Percentiles rank a stretch among this genome's conserved stretches.
These are phyloP conservation scores for Xylaria sp. DNA, from an alignment of 2,329 filamentous ascomycete species.

Conservation along the genomic window DNA sequence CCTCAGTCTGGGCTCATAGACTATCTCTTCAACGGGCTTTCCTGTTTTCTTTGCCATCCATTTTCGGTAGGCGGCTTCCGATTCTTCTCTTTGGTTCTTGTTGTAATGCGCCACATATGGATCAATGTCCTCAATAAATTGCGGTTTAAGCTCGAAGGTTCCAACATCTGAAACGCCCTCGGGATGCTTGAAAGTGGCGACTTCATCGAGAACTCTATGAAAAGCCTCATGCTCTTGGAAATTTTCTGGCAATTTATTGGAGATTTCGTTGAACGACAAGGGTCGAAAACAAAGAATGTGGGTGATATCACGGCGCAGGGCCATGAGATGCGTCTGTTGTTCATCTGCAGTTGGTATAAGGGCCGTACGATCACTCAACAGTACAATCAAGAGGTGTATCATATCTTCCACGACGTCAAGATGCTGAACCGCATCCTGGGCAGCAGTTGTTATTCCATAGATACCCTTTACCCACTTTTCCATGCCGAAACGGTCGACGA, in stretches of 20 bases:
- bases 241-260: conserved; percentile 83
- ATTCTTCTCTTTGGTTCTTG: conserved; percentile 96
- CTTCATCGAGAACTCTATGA: conserved; percentile 80
- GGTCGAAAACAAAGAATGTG: conserved; percentile 97
- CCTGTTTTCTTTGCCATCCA: conserved; percentile 88
- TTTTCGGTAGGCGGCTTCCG: conserved; percentile 85
- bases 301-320: conserved; percentile 86
- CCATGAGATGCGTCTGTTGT: conserved; percentile 66
- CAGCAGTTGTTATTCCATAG: conserved; percentile 73
- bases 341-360: conserved; percentile 73
- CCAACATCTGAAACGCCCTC: conserved; percentile 92
- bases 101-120: conserved; percentile 96
- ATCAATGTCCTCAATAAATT: conserved; percentile 87
- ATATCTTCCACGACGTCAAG: conserved; percentile 96
- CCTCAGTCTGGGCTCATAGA: conserved; percentile 86
- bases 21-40: conserved; percentile 79
- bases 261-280: conserved; percentile 91
- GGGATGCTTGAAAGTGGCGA: conserved; percentile 87
- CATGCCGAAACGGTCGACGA: conserved; percentile 91
- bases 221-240: conserved; percentile 90
- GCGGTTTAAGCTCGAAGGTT: conserved; percentile 87
- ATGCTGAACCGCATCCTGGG: conserved; percentile 85
- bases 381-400: conserved; percentile 87
- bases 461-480: conserved; percentile 84
- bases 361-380: conserved; percentile 86